Percentiles rank a stretch among this genome's conserved stretches.
Evolutionary conservation across 2,329 filamentous ascomycete species (phyloP).

Genomic region (Botryosphaeria dothidea): DNA sequence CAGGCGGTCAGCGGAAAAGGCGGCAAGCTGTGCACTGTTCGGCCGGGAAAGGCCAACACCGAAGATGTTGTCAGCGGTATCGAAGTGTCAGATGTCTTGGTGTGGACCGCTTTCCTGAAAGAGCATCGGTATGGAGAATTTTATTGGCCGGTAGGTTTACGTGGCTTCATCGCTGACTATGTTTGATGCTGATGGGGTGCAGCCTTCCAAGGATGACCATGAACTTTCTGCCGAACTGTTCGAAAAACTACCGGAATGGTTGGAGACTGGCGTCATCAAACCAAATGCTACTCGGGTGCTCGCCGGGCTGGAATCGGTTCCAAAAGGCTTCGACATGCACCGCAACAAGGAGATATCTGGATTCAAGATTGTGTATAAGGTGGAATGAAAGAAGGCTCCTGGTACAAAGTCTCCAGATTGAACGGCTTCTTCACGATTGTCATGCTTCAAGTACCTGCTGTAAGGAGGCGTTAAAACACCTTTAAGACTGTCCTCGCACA

Average conservation of each 20-base stretch:
- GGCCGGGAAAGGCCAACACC: slow-evolving; percentile 44
- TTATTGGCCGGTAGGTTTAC: slow-evolving; percentile 38
- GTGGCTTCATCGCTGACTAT: no score
- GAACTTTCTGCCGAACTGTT: slow-evolving; percentile 40
- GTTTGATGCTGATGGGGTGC: neutral
- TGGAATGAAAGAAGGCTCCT: slow-evolving; percentile 18
- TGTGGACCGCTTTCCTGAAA: slow-evolving; percentile 46
- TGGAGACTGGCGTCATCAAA: slow-evolving; percentile 38
- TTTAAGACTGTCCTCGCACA: no score
- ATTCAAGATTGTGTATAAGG: slow-evolving; percentile 43
- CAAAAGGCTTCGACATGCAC: slow-evolving; percentile 40
- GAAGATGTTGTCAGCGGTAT: slow-evolving; percentile 35
- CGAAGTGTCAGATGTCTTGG: slow-evolving; percentile 44
- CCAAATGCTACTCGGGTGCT: slow-evolving; percentile 36
- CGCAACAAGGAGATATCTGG: slow-evolving; percentile 42
- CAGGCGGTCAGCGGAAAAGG: slow-evolving; percentile 29
- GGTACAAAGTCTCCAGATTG: neutral
- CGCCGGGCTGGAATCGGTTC: slow-evolving; percentile 35
- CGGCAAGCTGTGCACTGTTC: slow-evolving; percentile 43
- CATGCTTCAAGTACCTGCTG: no score
- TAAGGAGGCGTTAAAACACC: no score
- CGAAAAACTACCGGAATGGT: slow-evolving; percentile 36
- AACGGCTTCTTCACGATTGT: no score
- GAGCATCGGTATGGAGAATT: slow-evolving; percentile 40
- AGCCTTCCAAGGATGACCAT: slow-evolving; percentile 41